Percentiles rank a stretch among this genome's conserved stretches.
phyloP scores from a whole-genome alignment of 2,329 filamentous ascomycete genomes.

The Alternaria burnsii region DNA sequence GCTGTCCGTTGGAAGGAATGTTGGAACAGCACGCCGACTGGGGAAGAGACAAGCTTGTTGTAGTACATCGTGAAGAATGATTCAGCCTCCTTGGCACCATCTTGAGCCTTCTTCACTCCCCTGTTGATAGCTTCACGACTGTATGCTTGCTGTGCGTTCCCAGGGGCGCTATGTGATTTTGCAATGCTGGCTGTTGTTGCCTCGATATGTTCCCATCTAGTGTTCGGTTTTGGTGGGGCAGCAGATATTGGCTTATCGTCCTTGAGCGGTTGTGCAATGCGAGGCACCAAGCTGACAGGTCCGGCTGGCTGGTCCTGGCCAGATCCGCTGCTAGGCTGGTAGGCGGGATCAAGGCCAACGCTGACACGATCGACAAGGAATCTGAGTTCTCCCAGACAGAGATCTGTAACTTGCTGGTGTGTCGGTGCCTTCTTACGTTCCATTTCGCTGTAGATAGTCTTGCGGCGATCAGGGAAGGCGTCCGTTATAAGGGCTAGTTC shows the following conservation, averaged over 20 bases:
- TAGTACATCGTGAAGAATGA: slow-evolving; percentile 37
- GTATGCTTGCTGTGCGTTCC: slow-evolving; percentile 47
- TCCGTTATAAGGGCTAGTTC: slow-evolving; percentile 83
- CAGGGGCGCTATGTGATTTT: slow-evolving; percentile 50
- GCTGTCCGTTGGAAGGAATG: slow-evolving; percentile 73
- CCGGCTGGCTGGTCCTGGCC: slow-evolving; percentile 30
- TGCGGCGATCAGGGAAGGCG: slow-evolving; percentile 76
- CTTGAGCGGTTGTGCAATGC: slow-evolving; percentile 59
- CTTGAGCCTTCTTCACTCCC: slow-evolving; percentile 44
- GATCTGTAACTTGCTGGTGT: slow-evolving; percentile 78
- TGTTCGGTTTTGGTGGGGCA: slow-evolving; percentile 51
- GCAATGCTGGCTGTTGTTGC: slow-evolving; percentile 53
- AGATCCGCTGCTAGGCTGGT: slow-evolving; percentile 23
- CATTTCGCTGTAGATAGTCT: slow-evolving; percentile 85
- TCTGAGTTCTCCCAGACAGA: slow-evolving; percentile 75
- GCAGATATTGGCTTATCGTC: slow-evolving; percentile 57
- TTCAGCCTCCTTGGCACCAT: slow-evolving; percentile 39
- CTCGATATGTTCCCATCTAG: slow-evolving; percentile 37
- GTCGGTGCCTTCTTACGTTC: slow-evolving; percentile 80
- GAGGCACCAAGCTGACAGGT: slow-evolving; percentile 58
- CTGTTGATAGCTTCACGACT: slow-evolving; percentile 46
- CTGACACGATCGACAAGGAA: slow-evolving; percentile 73
- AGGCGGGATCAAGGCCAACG: slow-evolving; percentile 48
- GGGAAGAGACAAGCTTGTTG: slow-evolving; percentile 50
- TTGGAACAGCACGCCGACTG: slow-evolving; percentile 73